Conservation (phyloP, 2,329 filamentous ascomycete genomes). For the Xylaria arbuscula region DNA sequence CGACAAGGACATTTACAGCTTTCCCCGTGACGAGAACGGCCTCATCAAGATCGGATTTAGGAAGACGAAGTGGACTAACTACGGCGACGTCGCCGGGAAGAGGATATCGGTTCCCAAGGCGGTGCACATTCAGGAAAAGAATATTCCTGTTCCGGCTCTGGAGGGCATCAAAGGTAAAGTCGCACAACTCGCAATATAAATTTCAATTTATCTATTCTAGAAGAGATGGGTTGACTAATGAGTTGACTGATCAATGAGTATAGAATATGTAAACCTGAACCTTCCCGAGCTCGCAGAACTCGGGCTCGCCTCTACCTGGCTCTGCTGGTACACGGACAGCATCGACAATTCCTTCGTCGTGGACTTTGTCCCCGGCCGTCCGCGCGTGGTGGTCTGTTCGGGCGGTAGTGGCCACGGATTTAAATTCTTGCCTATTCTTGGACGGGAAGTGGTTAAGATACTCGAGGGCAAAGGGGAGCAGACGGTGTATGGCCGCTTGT, state of each 20-base stretch:
- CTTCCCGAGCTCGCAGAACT: conserved; percentile 56
- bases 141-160: conserved; percentile 41
- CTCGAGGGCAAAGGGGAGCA: conserved; percentile 43
- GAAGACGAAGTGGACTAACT: conserved; percentile 56
- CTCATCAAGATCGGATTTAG: conserved; percentile 63
- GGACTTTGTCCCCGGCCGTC: conserved; percentile 49
- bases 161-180: conserved; percentile 45
- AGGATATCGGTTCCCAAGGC: conserved; percentile 44
- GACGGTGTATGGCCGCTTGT: conserved; percentile 47
- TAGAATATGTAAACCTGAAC: conserved; percentile 46
- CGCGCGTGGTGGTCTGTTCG: conserved; percentile 66
- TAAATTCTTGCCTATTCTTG: conserved; percentile 50
- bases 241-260: background rate
- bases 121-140: conserved; percentile 38
- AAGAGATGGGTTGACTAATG: too few relatives aligned
- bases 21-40: conserved; percentile 57
- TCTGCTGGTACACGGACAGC: conserved; percentile 56
- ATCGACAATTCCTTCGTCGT: conserved; percentile 55
- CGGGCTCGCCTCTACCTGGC: conserved; percentile 54
- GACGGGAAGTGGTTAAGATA: conserved; percentile 49
- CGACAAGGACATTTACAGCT: conserved; percentile 60
- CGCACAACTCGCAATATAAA: too few relatives aligned
- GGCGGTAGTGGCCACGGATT: conserved; percentile 64
- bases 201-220: too few relatives aligned
- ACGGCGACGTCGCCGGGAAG: conserved; percentile 37